Base-by-base conservation (phyloP, 1,284 basidiomycete species). In the Cerrena zonata region DNA sequence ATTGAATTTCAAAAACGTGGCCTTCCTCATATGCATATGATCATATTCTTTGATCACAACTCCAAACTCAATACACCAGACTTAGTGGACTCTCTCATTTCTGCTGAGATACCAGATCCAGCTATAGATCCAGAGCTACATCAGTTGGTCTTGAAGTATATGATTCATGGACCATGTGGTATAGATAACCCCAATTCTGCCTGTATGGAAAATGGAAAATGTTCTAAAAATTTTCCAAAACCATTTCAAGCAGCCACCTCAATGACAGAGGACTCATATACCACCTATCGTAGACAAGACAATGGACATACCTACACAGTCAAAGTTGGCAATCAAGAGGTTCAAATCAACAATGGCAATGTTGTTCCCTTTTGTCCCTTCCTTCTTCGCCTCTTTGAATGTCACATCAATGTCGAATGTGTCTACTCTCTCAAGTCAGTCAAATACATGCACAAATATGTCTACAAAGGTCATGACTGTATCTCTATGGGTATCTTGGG, bases 381-480 rank as follows among this genome's bases (percentile, higher is more conserved):
- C 39, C 57, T 73, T 1, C 53, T 52, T 3, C 52, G 56, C 2
- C 53, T 60, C 13, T 74, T 65, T 42, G 39, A 69, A 21, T 76
- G 76, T 50, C 77, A 81, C 53, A 75, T 79, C 53, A 79, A 81
- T 53, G 56, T 74, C 0, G 71, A 76, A 49, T 65, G 68, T 44
- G 62, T 60, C 1, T 52, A 61, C 3, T 62, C 60, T 0, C 51
- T 75, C n/a, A 52, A 48, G 0, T 61, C 69, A 0, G 49, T 73
- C 53, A 75, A 77, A 53, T 78, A 78, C 53, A 51, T 69, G 4
- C 67, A 69, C 61, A 78, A 78, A 52, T 78, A 78, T 53, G 64
- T 76, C 37, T 65, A 72, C 52, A 79, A 79, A 54, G 76, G 77
- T 0, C 48, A 56, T 21, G 74, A 78, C 56, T 58, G 63, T 0